A percentile compares a stretch with the other conserved stretches of the same genome.
phyloP scores from a whole-genome alignment of 2,329 filamentous ascomycete genomes.

The Parascedosporium putredinis region DNA sequence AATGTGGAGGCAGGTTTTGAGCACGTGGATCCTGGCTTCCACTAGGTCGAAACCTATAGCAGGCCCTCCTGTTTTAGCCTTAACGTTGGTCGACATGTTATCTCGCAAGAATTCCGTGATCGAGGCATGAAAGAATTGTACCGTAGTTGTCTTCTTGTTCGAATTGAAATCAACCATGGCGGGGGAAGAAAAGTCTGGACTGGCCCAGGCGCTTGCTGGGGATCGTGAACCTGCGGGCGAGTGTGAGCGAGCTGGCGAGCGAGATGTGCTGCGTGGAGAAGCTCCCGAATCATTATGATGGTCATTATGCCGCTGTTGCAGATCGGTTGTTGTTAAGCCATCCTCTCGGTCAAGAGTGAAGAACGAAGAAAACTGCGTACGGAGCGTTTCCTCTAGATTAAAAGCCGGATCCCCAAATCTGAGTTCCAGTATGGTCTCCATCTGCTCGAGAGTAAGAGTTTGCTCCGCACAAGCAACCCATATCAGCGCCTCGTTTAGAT shows the following conservation, averaged over 20 bases:
- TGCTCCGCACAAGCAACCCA: conserved; percentile 36
- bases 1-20: conserved; percentile 28
- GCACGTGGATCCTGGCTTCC: conserved; percentile 24
- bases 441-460: conserved; percentile 30
- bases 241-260: neutral
- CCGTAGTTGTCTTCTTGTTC: conserved; percentile 27
- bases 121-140: conserved; percentile 30
- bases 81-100: conserved; percentile 15
- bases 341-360: conserved; percentile 35
- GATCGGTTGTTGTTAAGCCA: conserved; percentile 29
- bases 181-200: conserved; percentile 20
- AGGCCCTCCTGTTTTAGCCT: conserved; percentile 10
- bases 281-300: neutral
- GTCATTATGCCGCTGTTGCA: conserved; percentile 5
- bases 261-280: neutral
- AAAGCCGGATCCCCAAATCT: conserved; percentile 29
- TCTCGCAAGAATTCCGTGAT: conserved; percentile 28
- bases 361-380: conserved; percentile 34
- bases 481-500: conserved; percentile 35
- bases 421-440: conserved; percentile 33
- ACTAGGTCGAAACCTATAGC: conserved; percentile 24
- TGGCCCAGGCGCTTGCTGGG: conserved; percentile 3
- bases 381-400: conserved; percentile 30
- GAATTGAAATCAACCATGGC: conserved; percentile 28
- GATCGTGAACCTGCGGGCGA: conserved; percentile 16